Percentiles rank a stretch among this genome's conserved stretches.
Conservation (phyloP, 1,284 basidiomycete species). For the Ustilago esculenta region DNA sequence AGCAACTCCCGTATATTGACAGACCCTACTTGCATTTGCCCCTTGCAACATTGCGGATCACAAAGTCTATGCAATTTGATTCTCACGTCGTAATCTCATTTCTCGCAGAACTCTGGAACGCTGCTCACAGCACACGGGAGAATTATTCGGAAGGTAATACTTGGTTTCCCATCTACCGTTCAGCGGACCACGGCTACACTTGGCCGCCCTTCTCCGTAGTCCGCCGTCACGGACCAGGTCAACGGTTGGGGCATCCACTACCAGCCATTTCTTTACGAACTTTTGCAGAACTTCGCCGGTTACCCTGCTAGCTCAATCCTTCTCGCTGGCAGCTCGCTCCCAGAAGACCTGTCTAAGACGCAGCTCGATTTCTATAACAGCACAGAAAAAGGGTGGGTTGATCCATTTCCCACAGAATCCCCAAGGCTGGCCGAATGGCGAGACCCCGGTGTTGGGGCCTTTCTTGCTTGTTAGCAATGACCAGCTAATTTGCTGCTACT, state of each 20-base stretch:
- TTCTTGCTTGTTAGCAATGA: conserved; percentile 65
- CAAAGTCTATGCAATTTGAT: no score
- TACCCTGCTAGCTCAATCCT: conserved; percentile 65
- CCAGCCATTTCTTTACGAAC: conserved; percentile 66
- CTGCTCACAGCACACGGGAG: conserved; percentile 35
- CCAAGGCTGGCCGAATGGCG: no score
- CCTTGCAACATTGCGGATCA: no score
- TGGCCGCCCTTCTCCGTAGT: conserved; percentile 29
- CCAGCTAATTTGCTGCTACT: conserved; percentile 68
- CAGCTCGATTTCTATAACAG: conserved; percentile 68
- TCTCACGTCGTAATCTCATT: no score
- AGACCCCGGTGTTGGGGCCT: conserved; percentile 67
- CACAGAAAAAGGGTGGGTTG: conserved; percentile 58
- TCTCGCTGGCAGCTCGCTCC: conserved; percentile 55
- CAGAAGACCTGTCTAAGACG: conserved; percentile 60
- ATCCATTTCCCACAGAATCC: no score
- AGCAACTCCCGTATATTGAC: no score
- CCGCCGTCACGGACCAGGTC: conserved; percentile 34
- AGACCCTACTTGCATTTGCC: no score
- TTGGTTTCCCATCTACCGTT: conserved; percentile 46
- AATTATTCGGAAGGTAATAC: conserved; percentile 26
- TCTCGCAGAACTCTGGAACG: conserved; percentile 33
- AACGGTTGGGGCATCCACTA: conserved; percentile 67
- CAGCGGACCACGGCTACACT: conserved; percentile 33
- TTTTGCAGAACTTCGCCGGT: conserved; percentile 56